Percentiles rank a stretch among this genome's conserved stretches.
These are phyloP conservation scores for Ophiostoma australiae DNA, from an alignment of 2,329 filamentous ascomycete genomes.

Conservation along the genomic window DNA sequence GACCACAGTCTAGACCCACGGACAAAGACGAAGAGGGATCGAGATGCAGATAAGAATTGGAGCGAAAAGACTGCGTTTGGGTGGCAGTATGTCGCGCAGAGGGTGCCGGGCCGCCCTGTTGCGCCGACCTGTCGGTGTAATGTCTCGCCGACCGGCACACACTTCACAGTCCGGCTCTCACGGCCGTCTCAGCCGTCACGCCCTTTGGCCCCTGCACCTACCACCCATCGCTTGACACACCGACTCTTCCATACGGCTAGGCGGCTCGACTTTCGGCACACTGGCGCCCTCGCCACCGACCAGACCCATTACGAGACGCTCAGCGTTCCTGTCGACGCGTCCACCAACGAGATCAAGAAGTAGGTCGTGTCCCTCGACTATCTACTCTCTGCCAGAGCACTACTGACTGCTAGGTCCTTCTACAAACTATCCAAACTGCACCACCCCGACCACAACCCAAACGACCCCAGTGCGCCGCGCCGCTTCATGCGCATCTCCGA, in stretches of 20 bases:
- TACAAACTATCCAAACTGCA: slow-evolving; percentile 85
- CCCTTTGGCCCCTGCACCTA: neutral
- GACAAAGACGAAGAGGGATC: neutral
- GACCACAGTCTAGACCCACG: neutral
- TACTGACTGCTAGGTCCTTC: slow-evolving; percentile 55
- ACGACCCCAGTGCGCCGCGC: slow-evolving; percentile 64
- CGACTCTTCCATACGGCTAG: slow-evolving; percentile 33
- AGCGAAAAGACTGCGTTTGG: neutral
- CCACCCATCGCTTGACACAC: neutral
- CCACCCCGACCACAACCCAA: slow-evolving; percentile 85
- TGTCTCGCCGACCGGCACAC: neutral
- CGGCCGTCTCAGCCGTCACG: neutral
- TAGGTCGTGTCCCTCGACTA: slow-evolving; percentile 33
- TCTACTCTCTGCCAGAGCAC: neutral
- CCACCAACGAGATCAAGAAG: slow-evolving; percentile 79
- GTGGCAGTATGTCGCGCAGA: neutral
- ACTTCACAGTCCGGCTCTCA: slow-evolving; percentile 20
- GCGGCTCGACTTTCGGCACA: slow-evolving; percentile 27
- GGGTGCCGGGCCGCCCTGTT: slow-evolving; percentile 12
- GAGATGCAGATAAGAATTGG: neutral
- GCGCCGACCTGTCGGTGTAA: slow-evolving; percentile 16
- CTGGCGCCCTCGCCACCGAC: slow-evolving; percentile 31
- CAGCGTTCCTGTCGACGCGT: slow-evolving; percentile 63
- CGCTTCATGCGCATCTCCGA: slow-evolving; percentile 81
- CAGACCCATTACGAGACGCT: slow-evolving; percentile 79